Conservation (phyloP, 192 early-diverging fungal species). For the Coemansia asiatica region DNA sequence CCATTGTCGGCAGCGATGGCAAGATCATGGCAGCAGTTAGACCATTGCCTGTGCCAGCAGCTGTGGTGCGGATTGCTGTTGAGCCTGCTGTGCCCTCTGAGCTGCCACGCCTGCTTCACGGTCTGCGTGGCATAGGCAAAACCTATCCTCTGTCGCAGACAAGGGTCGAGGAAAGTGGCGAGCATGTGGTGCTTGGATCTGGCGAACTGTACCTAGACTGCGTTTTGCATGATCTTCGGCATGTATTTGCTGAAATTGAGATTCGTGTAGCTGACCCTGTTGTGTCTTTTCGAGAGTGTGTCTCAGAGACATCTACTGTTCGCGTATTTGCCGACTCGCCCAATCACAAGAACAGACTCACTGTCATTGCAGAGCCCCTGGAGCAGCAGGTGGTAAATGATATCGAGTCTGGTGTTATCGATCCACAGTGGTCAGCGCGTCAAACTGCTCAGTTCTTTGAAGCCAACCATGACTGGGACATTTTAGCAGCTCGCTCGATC, state of each 20-base stretch:
- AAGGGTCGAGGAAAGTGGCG: conserved; percentile 95
- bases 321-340: conserved; percentile 97
- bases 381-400: conserved; percentile 90
- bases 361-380: conserved; percentile 92
- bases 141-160: conserved; percentile 88
- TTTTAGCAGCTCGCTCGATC: conserved; percentile 86
- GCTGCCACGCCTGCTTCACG: conserved; percentile 96
- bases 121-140: conserved; percentile 93
- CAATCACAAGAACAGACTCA: conserved; percentile 98
- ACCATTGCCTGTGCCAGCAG: conserved; percentile 78
- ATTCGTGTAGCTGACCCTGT: conserved; percentile 98
- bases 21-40: conserved; percentile 74
- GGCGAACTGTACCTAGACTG: conserved; percentile 98
- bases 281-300: conserved; percentile 93
- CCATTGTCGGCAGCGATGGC: conserved; percentile 67
- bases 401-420: conserved; percentile 77
- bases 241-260: conserved; percentile 93
- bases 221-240: conserved; percentile 91
- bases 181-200: conserved; percentile 91
- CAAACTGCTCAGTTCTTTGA: conserved; percentile 80
- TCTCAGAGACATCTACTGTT: conserved; percentile 87
- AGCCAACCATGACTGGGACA: conserved; percentile 90
- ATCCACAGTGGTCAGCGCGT: conserved; percentile 69
- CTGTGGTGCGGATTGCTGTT: conserved; percentile 93
- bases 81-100: conserved; percentile 98